Percentiles rank a stretch among this genome's conserved stretches.
Conservation (phyloP, 208 protist species). For the Eutreptiella sp. region DNA sequence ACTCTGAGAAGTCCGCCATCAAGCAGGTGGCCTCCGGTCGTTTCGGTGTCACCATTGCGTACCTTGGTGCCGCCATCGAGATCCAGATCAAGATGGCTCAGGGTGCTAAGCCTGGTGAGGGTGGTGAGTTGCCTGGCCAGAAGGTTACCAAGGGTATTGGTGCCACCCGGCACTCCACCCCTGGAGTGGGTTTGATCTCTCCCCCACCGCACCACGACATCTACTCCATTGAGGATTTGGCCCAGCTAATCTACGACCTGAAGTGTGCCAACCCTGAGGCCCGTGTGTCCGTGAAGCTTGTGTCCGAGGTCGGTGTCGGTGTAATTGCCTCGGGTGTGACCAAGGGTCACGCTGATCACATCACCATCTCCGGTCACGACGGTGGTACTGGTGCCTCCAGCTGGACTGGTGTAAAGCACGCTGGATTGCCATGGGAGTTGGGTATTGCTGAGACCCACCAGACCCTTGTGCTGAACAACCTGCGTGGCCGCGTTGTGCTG, state of each 20-base stretch:
- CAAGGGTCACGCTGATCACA: constrained; percentile 71
- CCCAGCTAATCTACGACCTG: constrained; percentile 69
- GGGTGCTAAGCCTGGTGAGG: constrained; percentile 76
- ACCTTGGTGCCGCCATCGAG: constrained; percentile 59
- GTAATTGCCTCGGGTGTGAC: constrained; percentile 62
- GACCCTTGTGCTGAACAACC: constrained; percentile 57
- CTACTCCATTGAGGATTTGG: constrained; percentile 59
- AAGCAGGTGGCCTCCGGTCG: constrained; percentile 74
- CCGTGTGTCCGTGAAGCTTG: constrained; percentile 52
- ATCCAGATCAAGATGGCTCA: constrained; percentile 83
- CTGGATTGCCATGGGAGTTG: constrained; percentile 72
- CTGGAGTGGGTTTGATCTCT: constrained; percentile 67
- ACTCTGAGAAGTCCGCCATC: constrained; percentile 50
- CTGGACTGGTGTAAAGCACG: constrained; percentile 75
- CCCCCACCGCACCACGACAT: constrained; percentile 60
- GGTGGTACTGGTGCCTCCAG: constrained; percentile 67
- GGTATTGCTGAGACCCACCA: constrained; percentile 72
- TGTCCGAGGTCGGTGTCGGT: constrained; percentile 52
- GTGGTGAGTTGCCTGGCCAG: constrained; percentile 64
- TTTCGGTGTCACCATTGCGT: constrained; percentile 65
- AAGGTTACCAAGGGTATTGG: constrained; percentile 62
- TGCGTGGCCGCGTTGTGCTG: constrained; percentile 57
- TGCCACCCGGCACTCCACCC: constrained; percentile 46
- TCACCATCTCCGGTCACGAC: constrained; percentile 71
- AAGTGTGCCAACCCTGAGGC: constrained; percentile 44